These are phyloP conservation scores for Primulina eburnea DNA, from an alignment of 257 asterid species.

Conservation along the genomic window DNA sequence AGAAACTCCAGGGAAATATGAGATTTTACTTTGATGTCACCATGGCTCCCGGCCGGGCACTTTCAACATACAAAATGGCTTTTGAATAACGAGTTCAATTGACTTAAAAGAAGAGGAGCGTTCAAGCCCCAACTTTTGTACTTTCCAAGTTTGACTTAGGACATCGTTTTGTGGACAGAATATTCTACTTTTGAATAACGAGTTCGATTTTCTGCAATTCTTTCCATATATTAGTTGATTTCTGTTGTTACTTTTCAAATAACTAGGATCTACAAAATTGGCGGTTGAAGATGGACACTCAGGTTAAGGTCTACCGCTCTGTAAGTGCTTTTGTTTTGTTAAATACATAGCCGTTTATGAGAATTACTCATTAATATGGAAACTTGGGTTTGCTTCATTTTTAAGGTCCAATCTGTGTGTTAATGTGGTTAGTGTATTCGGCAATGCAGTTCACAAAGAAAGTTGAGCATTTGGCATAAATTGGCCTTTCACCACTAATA, in stretches of 20 bases:
- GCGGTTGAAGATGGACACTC: slow-evolving; percentile 82
- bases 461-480: background rate
- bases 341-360: background rate
- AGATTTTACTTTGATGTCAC: too few species aligned
- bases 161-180: background rate
- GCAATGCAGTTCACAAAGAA: background rate
- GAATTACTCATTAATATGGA: background rate
- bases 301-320: slow-evolving; percentile 71
- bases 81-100: background rate
- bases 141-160: background rate
- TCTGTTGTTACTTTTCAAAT: background rate
- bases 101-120: background rate
- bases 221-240: too few species aligned
- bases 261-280: slow-evolving; percentile 80
- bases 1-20: background rate
- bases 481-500: background rate
- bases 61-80: background rate
- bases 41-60: too few species aligned
- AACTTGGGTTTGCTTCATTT: background rate
- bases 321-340: slow-evolving; percentile 42
- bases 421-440: background rate
- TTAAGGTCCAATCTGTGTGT: background rate
- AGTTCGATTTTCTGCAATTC: background rate
- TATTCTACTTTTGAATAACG: background rate
- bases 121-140: background rate